A percentile compares a stretch with the other conserved stretches of the same genome.
Conservation (phyloP, 2,329 filamentous ascomycete genomes). For the Penicillium concentricum region DNA sequence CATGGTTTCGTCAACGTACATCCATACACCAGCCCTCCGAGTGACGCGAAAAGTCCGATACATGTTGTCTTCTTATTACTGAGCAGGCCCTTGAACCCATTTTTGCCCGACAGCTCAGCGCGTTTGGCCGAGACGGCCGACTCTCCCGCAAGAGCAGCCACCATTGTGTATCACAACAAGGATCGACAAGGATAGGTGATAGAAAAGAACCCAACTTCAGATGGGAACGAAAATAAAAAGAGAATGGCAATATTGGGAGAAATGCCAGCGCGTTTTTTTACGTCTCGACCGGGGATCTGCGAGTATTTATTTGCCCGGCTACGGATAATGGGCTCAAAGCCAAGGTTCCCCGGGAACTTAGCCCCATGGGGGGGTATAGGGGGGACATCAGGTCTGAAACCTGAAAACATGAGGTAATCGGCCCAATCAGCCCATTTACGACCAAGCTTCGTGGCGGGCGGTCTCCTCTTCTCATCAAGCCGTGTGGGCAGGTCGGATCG, state of each 20-base stretch:
- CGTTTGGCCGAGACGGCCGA: conserved; percentile 34
- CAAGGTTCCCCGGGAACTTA: background rate
- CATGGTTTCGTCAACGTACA: conserved; percentile 35
- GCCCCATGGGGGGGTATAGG: conserved; percentile 2
- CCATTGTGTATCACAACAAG: conserved; percentile 11
- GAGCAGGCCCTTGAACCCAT: conserved; percentile 51
- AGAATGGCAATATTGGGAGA: background rate
- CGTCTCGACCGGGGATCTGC: conserved; percentile 1
- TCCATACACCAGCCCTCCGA: conserved; percentile 60
- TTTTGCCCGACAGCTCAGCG: conserved; percentile 35
- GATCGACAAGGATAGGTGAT: background rate
- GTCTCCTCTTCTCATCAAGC: background rate
- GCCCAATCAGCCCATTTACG: conserved; percentile 1
- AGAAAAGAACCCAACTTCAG: background rate
- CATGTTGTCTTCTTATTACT: conserved; percentile 55
- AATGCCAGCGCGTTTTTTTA: background rate
- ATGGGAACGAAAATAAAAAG: background rate
- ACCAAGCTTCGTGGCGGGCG: conserved; percentile 9
- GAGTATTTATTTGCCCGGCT: conserved; percentile 9
- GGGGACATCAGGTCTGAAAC: background rate
- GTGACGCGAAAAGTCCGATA: conserved; percentile 55
- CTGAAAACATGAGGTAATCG: background rate
- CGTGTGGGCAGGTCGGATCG: background rate
- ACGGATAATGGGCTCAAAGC: conserved; percentile 1
- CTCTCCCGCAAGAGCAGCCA: conserved; percentile 14